Base-by-base conservation (phyloP, 2,329 filamentous ascomycete genomes). In the Acrocalymma vagum region DNA sequence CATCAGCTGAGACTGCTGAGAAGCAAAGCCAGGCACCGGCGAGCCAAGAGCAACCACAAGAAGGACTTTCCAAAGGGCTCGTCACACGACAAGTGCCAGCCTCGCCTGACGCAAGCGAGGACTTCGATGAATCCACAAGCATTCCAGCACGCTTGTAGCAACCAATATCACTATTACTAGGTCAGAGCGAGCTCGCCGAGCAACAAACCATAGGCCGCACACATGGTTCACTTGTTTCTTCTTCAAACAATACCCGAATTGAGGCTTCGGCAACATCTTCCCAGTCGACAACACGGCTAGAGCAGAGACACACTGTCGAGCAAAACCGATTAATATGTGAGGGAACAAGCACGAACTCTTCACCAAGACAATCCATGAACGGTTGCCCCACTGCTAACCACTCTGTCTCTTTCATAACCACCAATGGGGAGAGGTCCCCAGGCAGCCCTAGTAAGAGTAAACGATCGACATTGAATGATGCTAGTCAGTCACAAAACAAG, bases 381-480 rank as follows among this genome's bases (percentile, higher is more conserved):
- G 40, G 34, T 30, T 37, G 45, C 17, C 38, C 33, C 22, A 29
- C 36, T n/a, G n/a, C n/a, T n/a, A n/a, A n/a, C n/a, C n/a, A n/a
- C 10, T 45, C 48, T 20, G 18, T 34, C 26, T 51, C 55, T 33
- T 43, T 51, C 30, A 24, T 40, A 2, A 17, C 30, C 9, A 32
- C 38, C 34, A 23, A 42, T 14, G 32, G 33, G 20, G 54, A 47
- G 23, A 28, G 21, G 3, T 51, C 56, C 2, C 36, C 45, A 9
- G 24, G 36, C 8, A 58, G 55, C 36, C 48, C 57, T 69, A 81
- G 83, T 55, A 78, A 77, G 50, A 67, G 76, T 38, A 91, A 90
- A 69, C 80, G 87, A 48, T 89, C 87, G 6, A 72, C 77, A 32
- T 88, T 86, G 6, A 65, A 74, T 54, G 48, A 56, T 45, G 48